Evolutionary conservation across 331 rosid species (phyloP).

Genomic region (Stylosanthes scabra): DNA sequence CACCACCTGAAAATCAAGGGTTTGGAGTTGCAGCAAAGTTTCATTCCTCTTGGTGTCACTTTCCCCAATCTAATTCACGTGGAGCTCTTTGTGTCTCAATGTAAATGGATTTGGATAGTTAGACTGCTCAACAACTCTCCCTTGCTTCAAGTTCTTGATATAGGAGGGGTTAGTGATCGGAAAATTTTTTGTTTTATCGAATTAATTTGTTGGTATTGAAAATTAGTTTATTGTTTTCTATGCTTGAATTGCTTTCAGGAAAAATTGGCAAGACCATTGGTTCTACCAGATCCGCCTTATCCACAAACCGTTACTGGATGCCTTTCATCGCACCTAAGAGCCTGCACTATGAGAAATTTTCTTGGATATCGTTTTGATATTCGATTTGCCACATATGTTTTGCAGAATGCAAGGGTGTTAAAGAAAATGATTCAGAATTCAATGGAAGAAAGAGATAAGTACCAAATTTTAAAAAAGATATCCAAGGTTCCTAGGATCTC

Average conservation of each 20-base stretch:
- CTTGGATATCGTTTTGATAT: not conserved
- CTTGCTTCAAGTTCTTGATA: not conserved
- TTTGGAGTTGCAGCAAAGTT: too few species aligned
- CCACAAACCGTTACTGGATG: not conserved
- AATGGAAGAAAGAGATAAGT: too few species aligned
- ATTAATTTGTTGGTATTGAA: too few species aligned
- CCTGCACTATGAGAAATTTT: not conserved
- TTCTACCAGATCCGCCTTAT: not conserved
- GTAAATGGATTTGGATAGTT: not conserved
- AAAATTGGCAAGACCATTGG: too few species aligned
- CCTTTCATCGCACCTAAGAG: not conserved
- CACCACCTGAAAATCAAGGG: too few species aligned
- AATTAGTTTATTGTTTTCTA: too few species aligned
- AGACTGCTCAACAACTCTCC: not conserved
- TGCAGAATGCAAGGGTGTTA: not conserved
- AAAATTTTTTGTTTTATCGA: too few species aligned
- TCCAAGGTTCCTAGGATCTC: too few species aligned
- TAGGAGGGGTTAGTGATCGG: not conserved
- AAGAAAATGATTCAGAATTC: not conserved
- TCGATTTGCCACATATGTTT: not conserved
- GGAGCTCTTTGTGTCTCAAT: not conserved
- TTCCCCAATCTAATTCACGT: not conserved
- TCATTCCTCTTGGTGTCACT: not conserved
- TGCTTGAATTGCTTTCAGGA: not conserved
- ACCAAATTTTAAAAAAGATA: too few species aligned